Conservation (phyloP, 2,329 filamentous ascomycete genomes). For the Chaetomiaceae sp. region DNA sequence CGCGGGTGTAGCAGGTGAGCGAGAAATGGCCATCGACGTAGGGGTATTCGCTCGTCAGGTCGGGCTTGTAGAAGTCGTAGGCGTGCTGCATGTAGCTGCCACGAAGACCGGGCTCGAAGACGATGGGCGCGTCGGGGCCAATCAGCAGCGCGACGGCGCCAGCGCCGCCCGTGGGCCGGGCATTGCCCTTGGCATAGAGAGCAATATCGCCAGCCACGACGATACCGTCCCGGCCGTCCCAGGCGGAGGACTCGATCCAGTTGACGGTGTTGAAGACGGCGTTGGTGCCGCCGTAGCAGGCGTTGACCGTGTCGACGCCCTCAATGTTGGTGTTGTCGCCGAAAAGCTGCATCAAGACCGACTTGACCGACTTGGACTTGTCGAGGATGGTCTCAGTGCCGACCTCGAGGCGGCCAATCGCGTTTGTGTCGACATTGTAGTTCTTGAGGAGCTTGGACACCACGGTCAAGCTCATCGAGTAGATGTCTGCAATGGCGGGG, state of each 20-base stretch:
- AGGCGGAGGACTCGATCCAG: conserved; percentile 82
- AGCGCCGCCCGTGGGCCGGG: conserved; percentile 75
- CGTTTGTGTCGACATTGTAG: conserved; percentile 75
- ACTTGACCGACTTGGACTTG: conserved; percentile 90
- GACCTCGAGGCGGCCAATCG: conserved; percentile 76
- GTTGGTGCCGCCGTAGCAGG: conserved; percentile 83
- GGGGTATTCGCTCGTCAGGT: conserved; percentile 81
- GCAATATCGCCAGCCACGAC: conserved; percentile 80
- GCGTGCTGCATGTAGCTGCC: conserved; percentile 78
- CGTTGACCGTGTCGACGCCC: conserved; percentile 78
- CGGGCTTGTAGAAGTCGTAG: conserved; percentile 90
- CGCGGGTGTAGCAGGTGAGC: conserved; percentile 74
- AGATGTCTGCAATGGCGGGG: conserved; percentile 61
- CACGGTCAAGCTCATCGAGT: conserved; percentile 77
- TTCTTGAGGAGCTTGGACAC: conserved; percentile 74
- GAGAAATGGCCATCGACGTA: conserved; percentile 83
- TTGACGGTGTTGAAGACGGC: conserved; percentile 78
- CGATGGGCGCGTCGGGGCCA: conserved; percentile 72
- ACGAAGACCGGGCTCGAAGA: conserved; percentile 72
- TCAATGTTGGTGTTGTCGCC: conserved; percentile 80
- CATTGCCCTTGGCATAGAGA: conserved; percentile 78
- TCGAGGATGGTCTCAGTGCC: conserved; percentile 82
- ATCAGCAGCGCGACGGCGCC: conserved; percentile 75
- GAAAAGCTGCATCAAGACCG: conserved; percentile 82
- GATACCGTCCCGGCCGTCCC: conserved; percentile 78